A percentile compares a stretch with the other conserved stretches of the same genome.
Conservation (phyloP, 2,329 filamentous ascomycete genomes). For the Calonectria leucothoes region DNA sequence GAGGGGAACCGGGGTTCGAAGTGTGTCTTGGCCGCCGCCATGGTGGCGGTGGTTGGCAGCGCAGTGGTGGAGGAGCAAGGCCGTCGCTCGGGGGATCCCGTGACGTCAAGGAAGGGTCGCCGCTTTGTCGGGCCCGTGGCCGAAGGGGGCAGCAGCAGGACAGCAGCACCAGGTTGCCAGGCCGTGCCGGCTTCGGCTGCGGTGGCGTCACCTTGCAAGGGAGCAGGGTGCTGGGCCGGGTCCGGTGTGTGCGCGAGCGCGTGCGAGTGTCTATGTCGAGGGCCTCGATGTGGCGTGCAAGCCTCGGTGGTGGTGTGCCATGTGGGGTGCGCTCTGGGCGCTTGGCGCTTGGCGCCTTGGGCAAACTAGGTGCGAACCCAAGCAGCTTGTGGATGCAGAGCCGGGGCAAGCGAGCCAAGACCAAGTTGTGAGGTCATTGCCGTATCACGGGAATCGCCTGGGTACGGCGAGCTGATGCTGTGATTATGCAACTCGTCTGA, state of each 20-base stretch:
- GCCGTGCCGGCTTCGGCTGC: constrained; percentile 20
- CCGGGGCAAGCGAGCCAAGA: constrained; percentile 27
- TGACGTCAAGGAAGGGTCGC: constrained; percentile 28
- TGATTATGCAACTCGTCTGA: constrained; percentile 20
- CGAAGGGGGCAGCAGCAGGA: background rate
- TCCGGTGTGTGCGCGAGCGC: constrained; percentile 9
- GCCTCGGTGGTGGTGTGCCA: constrained; percentile 36
- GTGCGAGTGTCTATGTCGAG: constrained; percentile 5
- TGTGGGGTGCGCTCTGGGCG: constrained; percentile 27
- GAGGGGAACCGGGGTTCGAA: constrained; percentile 3
- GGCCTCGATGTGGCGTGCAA: background rate
- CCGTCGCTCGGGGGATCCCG: constrained; percentile 24
- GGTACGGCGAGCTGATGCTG: constrained; percentile 9
- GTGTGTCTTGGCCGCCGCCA: constrained; percentile 17
- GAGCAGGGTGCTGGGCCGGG: constrained; percentile 7
- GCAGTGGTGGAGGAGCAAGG: constrained; percentile 18
- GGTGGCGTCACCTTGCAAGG: constrained; percentile 23
- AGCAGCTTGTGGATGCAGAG: constrained; percentile 11
- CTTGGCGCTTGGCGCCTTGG: constrained; percentile 38
- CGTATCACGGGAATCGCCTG: constrained; percentile 32
- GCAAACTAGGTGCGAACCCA: constrained; percentile 27
- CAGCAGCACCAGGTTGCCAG: constrained; percentile 9
- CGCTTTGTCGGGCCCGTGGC: background rate
- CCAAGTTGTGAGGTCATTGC: constrained; percentile 38
- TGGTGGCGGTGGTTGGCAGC: constrained; percentile 22